Evolutionary conservation across 768 basidiomycete genomes (phyloP), one percentile per base, ranked within the genome.

Genomic region (Fistulinella prunicolor): DNA sequence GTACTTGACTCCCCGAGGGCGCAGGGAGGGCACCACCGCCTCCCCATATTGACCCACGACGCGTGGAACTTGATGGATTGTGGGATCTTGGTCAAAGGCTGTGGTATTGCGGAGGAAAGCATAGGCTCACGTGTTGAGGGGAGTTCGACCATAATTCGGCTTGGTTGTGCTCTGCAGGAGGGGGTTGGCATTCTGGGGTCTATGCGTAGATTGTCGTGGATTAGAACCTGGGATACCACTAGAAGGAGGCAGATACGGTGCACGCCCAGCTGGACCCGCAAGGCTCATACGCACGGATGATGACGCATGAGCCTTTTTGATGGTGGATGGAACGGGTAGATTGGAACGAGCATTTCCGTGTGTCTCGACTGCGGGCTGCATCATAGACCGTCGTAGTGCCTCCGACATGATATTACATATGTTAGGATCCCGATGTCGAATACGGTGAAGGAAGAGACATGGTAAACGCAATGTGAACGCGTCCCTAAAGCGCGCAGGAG

Each of bases 41-140:
- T 21, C 71, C 69, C 86, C 85, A 93, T 37, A 80, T 71, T 23
- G 90, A 90, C n/a, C 81, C 83, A 47, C 89, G 79, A 37, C 90
- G 82, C 26, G 80, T 78, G 56, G 85, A 90, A 61, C 81, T 83
- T 58, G 40, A 53, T 36, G 12, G 36, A 20, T 13, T 28, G 39
- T 20, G 8, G 34, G 42, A 43, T 36, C 30, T 38, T 35, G 32
- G 42, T 54, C 45, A 38, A 32, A 40, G 39, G 21, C 42, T n/a
- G 29, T 13, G 14, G 22, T 22, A 8, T 39, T 30, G 42, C 28
- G 40, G 47, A 41, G 19, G 32, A 49, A 55, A 4, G 9, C 29
- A 28, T 2, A 50, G 24, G 39, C 60, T 56, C 44, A 89, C 89
- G 73, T 81, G 44, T 81, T 80, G 58, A 86, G 68, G 14, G 92